A percentile compares a stretch with the other conserved stretches of the same genome.
These are phyloP conservation scores for Myotisia sp. DNA, from an alignment of 2,329 filamentous ascomycete species.

Conservation along the genomic window DNA sequence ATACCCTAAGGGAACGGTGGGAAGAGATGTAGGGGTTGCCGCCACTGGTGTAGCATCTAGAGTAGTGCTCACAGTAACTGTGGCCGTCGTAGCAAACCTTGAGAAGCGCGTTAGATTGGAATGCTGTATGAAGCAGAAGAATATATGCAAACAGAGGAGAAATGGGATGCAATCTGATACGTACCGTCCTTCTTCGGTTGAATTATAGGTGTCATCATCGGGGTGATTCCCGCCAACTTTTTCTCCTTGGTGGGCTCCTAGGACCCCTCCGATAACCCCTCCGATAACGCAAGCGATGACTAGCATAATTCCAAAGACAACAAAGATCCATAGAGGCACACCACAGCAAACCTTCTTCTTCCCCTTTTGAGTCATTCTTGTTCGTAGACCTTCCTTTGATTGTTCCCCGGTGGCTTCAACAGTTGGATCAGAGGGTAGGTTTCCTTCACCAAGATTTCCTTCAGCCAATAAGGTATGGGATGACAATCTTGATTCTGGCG, in stretches of 20 bases:
- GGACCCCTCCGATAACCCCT: slow-evolving; percentile 40
- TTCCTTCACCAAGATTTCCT: slow-evolving; percentile 7
- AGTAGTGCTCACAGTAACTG: slow-evolving; percentile 35
- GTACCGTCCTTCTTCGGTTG: too few species aligned
- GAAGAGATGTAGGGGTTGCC: slow-evolving; percentile 30
- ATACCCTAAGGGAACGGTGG: slow-evolving; percentile 38
- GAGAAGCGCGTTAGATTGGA: too few species aligned
- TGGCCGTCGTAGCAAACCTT: slow-evolving; percentile 22
- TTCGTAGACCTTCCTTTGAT: slow-evolving; percentile 21
- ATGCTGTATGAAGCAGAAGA: too few species aligned
- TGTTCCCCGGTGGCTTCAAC: slow-evolving; percentile 8
- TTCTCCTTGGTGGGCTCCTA: slow-evolving; percentile 31
- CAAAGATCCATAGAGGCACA: slow-evolving; percentile 38
- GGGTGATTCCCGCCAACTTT: slow-evolving; percentile 4
- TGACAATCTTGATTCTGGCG: slow-evolving; percentile 21
- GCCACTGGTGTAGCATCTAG: slow-evolving; percentile 38
- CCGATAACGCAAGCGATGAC: slow-evolving; percentile 38
- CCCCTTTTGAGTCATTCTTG: slow-evolving; percentile 33
- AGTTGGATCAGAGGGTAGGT: slow-evolving; percentile 5
- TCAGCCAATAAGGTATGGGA: slow-evolving; percentile 17
- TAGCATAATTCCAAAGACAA: slow-evolving; percentile 33
- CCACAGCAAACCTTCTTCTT: slow-evolving; percentile 35
- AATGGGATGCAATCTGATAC: too few species aligned
- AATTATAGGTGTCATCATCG: too few species aligned
- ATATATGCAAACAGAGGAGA: too few species aligned